Evolutionary conservation across 371 early-diverging fungal genomes (phyloP), one percentile per base, ranked within the genome.

Genomic region (Coemansia sp.): DNA sequence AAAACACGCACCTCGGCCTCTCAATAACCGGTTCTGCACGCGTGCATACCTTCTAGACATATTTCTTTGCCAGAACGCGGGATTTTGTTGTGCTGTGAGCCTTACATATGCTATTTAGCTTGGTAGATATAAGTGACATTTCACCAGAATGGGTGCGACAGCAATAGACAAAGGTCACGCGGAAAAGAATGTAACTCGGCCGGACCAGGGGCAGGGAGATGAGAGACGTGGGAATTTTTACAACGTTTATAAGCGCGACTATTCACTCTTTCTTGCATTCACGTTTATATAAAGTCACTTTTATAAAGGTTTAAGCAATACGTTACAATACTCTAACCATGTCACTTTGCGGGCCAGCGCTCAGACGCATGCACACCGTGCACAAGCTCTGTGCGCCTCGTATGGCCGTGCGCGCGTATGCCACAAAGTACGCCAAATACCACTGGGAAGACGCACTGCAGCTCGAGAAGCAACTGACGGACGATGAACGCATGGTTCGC

Each of bases 361-460:
- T 13, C 34, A 1, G 39, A 26, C 27, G 34, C 14, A 6, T 21
- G 21, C 29, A 26, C 21, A 2, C 40, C 7, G n/a, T 22, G 16
- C 59, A 22, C 16, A 10, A 29, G 53, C n/a, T 45, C 45, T 5
- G 45, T n/a, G n/a, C 16, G 45, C n/a, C 16, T 47, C 54, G 14
- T 26, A 11, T 29, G 31, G 63, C 56, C 26, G 6, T 14, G 21
- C 74, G 76, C 8, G 61, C 66, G 0, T 77, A 68, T 26, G 69
- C 77, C 0, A 68, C 53, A 56, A 78, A 78, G 68, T 62, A 89
- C 71, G 90, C 86, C 57, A 91, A 90, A 79, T 97, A 95, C 84
- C 89, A 95, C 85, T 95, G 95, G 95, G 84, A 87, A 61, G 98
- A 98, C 71, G 90, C 95, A 4, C 80, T 98, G 58, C 89, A 91